Evolutionary conservation across 345 rosid species (phyloP).

Genomic region (Lagerstroemia speciosa): DNA sequence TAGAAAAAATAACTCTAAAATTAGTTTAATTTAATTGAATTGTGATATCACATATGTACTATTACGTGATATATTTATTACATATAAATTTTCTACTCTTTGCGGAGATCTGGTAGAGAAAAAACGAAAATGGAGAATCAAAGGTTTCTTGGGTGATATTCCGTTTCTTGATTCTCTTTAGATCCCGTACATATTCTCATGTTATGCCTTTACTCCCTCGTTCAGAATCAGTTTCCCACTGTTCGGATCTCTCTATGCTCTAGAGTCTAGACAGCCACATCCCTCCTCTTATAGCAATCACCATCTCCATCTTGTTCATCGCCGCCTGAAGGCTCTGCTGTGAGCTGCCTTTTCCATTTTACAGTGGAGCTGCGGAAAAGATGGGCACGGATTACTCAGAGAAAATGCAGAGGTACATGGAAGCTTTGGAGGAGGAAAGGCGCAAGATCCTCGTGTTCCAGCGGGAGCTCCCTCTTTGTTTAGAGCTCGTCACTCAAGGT

Average conservation of each 20-base stretch:
- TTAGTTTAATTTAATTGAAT: too few species aligned
- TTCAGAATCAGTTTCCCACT: not conserved
- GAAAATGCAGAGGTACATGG: slow-evolving; percentile 54
- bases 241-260: slow-evolving; percentile 45
- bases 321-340: not conserved
- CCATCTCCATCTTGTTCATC: not conserved
- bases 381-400: slow-evolving; percentile 34
- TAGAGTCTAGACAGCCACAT: not conserved
- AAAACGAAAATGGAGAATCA: not conserved
- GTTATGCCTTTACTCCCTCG: slow-evolving; percentile 4
- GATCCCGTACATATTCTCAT: slow-evolving; percentile 51
- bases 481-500: slow-evolving; percentile 91
- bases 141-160: slow-evolving; percentile 29
- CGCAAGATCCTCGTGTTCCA: slow-evolving; percentile 86
- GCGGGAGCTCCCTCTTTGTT: slow-evolving; percentile 91
- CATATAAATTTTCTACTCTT: too few species aligned
- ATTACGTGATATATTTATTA: too few species aligned
- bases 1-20: too few species aligned
- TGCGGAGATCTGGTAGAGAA: not conserved
- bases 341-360: not conserved
- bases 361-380: not conserved
- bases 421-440: slow-evolving; percentile 75
- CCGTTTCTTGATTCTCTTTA: slow-evolving; percentile 51
- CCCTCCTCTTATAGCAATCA: not conserved
- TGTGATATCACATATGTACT: too few species aligned